Conservation (phyloP, 2,329 filamentous ascomycete species). For the Pseudopithomyces maydicus region DNA sequence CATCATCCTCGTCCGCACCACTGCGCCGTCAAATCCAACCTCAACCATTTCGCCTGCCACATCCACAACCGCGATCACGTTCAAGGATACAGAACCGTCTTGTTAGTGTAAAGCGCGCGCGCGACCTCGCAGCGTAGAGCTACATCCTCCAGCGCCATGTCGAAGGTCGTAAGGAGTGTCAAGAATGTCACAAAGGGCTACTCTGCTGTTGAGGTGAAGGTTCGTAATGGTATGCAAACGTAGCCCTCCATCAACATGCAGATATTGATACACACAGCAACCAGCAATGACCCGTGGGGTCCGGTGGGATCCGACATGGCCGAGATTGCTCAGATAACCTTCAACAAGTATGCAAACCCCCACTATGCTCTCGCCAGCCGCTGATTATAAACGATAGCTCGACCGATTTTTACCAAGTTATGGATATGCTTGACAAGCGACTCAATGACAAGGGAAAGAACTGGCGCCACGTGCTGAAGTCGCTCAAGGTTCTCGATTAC, state of each 20-base stretch:
- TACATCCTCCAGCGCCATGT: constrained; percentile 66
- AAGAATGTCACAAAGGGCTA: constrained; percentile 99
- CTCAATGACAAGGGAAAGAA: constrained; percentile 99
- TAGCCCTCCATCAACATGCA: not conserved
- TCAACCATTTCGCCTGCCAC: constrained; percentile 2
- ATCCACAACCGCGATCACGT: not conserved
- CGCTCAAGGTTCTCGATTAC: constrained; percentile 96
- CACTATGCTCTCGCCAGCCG: constrained; percentile 13
- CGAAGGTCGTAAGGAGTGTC: constrained; percentile 94
- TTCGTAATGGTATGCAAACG: constrained; percentile 52
- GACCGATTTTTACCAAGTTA: constrained; percentile 98
- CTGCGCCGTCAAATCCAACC: constrained; percentile 12
- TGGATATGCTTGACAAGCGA: constrained; percentile 99
- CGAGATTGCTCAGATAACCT: constrained; percentile 97
- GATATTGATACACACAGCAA: constrained; percentile 65
- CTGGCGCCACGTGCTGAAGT: constrained; percentile 97
- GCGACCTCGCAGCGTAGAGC: constrained; percentile 1
- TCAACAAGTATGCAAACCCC: constrained; percentile 77
- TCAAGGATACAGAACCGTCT: not conserved
- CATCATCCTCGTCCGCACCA: constrained; percentile 27
- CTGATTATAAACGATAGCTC: constrained; percentile 62
- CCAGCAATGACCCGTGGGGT: constrained; percentile 98
- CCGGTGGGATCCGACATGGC: constrained; percentile 98
- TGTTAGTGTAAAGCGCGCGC: not conserved
- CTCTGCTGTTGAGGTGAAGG: constrained; percentile 94